A percentile compares a stretch with the other conserved stretches of the same genome.
Conservation (phyloP, 1,284 basidiomycete genomes). For the Ustilago hordei region DNA sequence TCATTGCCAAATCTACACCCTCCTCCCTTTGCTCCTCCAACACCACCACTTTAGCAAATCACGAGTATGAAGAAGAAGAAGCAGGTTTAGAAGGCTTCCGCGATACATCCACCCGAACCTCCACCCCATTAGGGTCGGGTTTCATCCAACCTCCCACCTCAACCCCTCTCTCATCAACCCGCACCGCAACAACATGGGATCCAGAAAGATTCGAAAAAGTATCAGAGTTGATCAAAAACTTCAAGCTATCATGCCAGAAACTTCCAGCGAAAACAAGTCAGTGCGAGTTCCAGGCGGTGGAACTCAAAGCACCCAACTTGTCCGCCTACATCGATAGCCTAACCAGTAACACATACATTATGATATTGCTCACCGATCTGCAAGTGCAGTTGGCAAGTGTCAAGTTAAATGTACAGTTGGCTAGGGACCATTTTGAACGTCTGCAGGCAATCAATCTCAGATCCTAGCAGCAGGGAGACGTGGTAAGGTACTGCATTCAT, state of each 20-base stretch:
- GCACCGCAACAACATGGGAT: conserved; percentile 68
- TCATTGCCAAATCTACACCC: conserved; percentile 75
- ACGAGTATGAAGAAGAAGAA: conserved; percentile 35
- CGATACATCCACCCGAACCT: conserved; percentile 12
- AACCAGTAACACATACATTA: conserved; percentile 92
- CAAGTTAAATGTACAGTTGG: conserved; percentile 83
- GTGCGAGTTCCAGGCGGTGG: conserved; percentile 64
- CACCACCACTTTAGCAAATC: background rate
- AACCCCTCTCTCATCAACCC: background rate
- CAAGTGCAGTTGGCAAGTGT: conserved; percentile 86
- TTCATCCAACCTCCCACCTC: conserved; percentile 24
- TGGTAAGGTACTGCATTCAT: background rate
- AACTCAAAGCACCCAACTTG: conserved; percentile 72
- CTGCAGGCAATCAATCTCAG: conserved; percentile 62
- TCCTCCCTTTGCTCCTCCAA: background rate
- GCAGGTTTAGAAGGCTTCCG: conserved; percentile 50
- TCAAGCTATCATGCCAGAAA: conserved; percentile 82
- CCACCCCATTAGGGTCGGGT: conserved; percentile 24
- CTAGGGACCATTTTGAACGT: conserved; percentile 80
- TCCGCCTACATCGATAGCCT: conserved; percentile 93
- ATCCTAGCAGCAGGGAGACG: conserved; percentile 4
- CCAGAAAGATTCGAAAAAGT: conserved; percentile 93
- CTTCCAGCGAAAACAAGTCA: conserved; percentile 31
- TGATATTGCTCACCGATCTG: conserved; percentile 88
- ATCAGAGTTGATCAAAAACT: conserved; percentile 92